Evolutionary conservation across 352 stramenopile genomes (phyloP).

Genomic region (Hyaloperonospora brassicae): DNA sequence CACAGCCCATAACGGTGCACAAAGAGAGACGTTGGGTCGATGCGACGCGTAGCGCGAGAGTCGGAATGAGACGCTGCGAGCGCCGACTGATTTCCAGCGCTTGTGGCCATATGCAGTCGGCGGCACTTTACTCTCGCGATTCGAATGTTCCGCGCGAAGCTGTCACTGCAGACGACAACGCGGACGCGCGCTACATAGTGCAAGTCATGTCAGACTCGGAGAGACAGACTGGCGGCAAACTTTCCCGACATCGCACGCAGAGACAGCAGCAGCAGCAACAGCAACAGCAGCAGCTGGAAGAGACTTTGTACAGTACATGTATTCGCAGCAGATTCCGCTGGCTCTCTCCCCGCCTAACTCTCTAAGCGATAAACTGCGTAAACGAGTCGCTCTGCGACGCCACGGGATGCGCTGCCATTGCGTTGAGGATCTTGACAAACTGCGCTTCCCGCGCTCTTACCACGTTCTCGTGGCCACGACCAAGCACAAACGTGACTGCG

Average conservation of each 20-base stretch:
- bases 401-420: constrained; percentile 17
- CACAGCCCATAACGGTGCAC: constrained; percentile 24
- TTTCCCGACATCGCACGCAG: no score
- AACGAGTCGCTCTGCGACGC: constrained; percentile 39
- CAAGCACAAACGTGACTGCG: constrained; percentile 32
- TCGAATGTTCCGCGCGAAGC: no score
- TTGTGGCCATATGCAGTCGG: no score
- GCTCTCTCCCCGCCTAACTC: constrained; percentile 5
- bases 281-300: neutral
- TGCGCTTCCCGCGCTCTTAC: constrained; percentile 49
- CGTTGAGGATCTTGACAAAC: constrained; percentile 63
- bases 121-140: no score
- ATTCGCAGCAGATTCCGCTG: constrained; percentile 6
- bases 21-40: constrained; percentile 2
- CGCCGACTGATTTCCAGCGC: no score
- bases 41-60: constrained; percentile 10
- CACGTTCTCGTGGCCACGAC: constrained; percentile 41
- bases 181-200: no score
- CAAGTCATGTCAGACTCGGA: no score
- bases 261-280: no score
- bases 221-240: no score
- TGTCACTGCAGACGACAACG: no score
- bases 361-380: constrained; percentile 39
- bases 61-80: constrained; percentile 3
- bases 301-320: constrained; percentile 3